Percentiles rank a stretch among this genome's conserved stretches.
Conservation (phyloP, 75 land plant genomes). For the Larix kaempferi region DNA sequence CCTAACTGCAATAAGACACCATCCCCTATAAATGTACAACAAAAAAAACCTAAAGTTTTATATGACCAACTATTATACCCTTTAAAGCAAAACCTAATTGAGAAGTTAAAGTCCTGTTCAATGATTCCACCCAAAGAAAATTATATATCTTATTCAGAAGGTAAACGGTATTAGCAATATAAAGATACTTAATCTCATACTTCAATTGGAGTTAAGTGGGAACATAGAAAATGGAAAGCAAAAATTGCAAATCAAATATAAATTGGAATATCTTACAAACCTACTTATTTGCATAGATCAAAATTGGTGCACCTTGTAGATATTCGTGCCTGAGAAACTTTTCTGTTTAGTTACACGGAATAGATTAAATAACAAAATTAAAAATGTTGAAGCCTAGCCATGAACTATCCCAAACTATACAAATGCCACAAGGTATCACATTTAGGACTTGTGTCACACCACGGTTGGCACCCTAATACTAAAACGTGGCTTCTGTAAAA, state of each 20-base stretch:
- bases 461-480: neutral
- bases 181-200: neutral
- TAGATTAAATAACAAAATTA: neutral
- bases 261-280: constrained; percentile 17
- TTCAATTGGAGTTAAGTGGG: neutral
- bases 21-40: neutral
- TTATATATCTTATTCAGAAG: neutral
- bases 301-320: constrained; percentile 80
- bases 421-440: neutral
- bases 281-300: constrained; percentile 93
- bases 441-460: neutral
- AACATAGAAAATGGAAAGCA: neutral
- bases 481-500: no score
- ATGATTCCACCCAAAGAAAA: neutral
- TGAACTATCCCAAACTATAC: neutral
- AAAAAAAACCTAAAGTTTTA: neutral
- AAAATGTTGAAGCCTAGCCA: neutral
- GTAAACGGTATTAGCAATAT: neutral
- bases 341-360: constrained; percentile 38
- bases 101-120: neutral
- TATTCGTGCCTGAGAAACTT: constrained; percentile 86
- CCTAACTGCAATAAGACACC: neutral
- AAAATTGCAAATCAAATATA: constrained; percentile 3
- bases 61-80: neutral
- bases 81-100: neutral